Evolutionary conservation across 1,284 basidiomycete genomes (phyloP).

Genomic region (Ceratobasidium sp.): DNA sequence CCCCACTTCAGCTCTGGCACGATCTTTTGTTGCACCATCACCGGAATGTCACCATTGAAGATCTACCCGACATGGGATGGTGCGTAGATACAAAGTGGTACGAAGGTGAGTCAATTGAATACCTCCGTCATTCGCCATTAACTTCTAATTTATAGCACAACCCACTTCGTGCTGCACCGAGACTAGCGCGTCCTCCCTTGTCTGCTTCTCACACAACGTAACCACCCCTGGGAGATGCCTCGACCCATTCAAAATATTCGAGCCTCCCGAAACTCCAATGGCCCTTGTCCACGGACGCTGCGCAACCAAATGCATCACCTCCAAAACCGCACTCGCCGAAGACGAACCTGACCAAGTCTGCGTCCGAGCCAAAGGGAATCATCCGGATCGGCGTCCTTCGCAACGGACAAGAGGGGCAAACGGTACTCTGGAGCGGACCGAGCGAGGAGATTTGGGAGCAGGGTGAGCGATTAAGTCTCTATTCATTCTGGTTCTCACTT

Average conservation of each 20-base stretch:
- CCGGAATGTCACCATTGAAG: slow-evolving; percentile 19
- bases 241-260: slow-evolving; percentile 40
- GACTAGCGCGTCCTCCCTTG: slow-evolving; percentile 16
- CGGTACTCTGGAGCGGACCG: slow-evolving; percentile 72
- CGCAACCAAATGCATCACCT: slow-evolving; percentile 34
- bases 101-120: slow-evolving; percentile 2
- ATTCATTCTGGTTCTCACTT: slow-evolving; percentile 13
- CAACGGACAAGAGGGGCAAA: slow-evolving; percentile 43
- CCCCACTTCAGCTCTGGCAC: slow-evolving; percentile 25
- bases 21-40: slow-evolving; percentile 21
- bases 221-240: not conserved
- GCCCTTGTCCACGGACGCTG: slow-evolving; percentile 35
- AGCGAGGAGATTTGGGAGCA: slow-evolving; percentile 69
- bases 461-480: slow-evolving; percentile 53
- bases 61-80: slow-evolving; percentile 32
- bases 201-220: slow-evolving; percentile 9
- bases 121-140: not conserved
- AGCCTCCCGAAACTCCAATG: slow-evolving; percentile 45
- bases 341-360: slow-evolving; percentile 51
- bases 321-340: slow-evolving; percentile 16
- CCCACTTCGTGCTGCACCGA: slow-evolving; percentile 13
- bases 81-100: slow-evolving; percentile 32
- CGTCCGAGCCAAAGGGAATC: slow-evolving; percentile 54
- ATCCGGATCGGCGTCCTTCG: slow-evolving; percentile 42
- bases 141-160: slow-evolving; percentile 8